These are phyloP conservation scores for Ambrosiella beaveri DNA, from an alignment of 2,329 filamentous ascomycete species.

Conservation along the genomic window DNA sequence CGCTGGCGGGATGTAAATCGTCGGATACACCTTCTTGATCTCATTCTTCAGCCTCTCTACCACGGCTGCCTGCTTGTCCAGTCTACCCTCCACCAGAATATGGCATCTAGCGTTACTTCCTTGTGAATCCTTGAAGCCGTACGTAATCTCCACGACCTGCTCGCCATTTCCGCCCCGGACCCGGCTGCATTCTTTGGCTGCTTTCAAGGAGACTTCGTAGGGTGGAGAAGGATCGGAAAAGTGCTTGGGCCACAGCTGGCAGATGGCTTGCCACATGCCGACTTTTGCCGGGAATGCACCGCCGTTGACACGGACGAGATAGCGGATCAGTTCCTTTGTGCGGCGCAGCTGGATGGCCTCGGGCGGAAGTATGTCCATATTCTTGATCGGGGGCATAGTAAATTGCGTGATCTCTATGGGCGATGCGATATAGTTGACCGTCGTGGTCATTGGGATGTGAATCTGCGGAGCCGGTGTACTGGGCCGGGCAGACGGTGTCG, in stretches of 20 bases:
- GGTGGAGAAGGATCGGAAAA: conserved; percentile 17
- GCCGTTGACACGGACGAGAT: conserved; percentile 24
- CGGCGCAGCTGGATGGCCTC: conserved; percentile 18
- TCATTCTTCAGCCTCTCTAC: conserved; percentile 27
- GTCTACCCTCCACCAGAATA: conserved; percentile 25
- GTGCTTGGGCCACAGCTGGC: conserved; percentile 24
- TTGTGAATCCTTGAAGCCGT: conserved; percentile 25
- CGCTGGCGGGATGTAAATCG: conserved; percentile 19
- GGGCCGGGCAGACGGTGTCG: background rate
- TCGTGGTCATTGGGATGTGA: background rate
- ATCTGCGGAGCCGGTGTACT: background rate
- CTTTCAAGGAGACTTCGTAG: conserved; percentile 23
- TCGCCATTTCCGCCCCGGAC: conserved; percentile 15
- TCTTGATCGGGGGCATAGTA: conserved; percentile 14
- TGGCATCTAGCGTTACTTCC: conserved; percentile 29
- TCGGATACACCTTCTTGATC: conserved; percentile 30
- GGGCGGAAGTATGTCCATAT: conserved; percentile 19
- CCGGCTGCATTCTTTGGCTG: conserved; percentile 24
- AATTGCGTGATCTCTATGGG: conserved; percentile 1
- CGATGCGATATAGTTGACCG: background rate
- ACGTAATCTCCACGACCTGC: conserved; percentile 24
- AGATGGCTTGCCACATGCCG: conserved; percentile 31
- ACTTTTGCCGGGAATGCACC: conserved; percentile 36
- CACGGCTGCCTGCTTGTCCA: conserved; percentile 26
- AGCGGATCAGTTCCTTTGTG: conserved; percentile 24